Base-by-base conservation (phyloP, 2,329 filamentous ascomycete genomes). In the Aspergillus pseudotamarii region DNA sequence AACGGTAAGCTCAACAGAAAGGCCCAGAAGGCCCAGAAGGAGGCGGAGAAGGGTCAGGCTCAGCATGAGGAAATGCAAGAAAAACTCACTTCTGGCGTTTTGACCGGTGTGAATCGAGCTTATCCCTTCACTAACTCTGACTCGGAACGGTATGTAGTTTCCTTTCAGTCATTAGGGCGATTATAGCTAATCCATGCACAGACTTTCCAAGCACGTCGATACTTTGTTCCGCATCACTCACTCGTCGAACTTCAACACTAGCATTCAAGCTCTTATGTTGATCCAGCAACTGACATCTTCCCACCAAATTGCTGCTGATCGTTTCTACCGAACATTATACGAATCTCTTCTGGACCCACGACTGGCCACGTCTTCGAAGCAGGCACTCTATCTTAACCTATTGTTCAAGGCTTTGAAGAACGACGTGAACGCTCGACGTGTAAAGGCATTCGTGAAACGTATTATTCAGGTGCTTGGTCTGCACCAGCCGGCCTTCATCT, bases 241-340 rank as follows among this genome's bases (percentile, higher is more conserved):
- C 79, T 98, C 94, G 0, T 93, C 94, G 61, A 99, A 99, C 78
- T 98, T 99, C 85, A 99, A 98, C 80, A 99, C 95, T 0, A 95
- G 93, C 75, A 92, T 99, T 43, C 95, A 99, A 79, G 94, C 95
- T 38, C 86, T 99, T 68, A 91, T 97, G 81, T 83, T 99, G 55
- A 96, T 99, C 68, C 95, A 98, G 76, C 95, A 98, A 76, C 86
- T 99, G 32, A 92, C 93, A 0, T 84, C 89, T 1, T 87, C 89
- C 3, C 93, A 95, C 75, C 90, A 94, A 71, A 84, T 94, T 59
- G 90, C 91, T 5, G 89, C 90, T 14, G 95, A 99, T 73, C 88
- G 95, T 64, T 99, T 97, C 81, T 99, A 98, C 81, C 87, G 93
- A 57, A 97, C 94, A 11, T 83, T 99, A 2, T 99, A 99, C 78